Evolutionary conservation across 2,329 filamentous ascomycete genomes (phyloP).

Genomic region (Xylaria multiplex): DNA sequence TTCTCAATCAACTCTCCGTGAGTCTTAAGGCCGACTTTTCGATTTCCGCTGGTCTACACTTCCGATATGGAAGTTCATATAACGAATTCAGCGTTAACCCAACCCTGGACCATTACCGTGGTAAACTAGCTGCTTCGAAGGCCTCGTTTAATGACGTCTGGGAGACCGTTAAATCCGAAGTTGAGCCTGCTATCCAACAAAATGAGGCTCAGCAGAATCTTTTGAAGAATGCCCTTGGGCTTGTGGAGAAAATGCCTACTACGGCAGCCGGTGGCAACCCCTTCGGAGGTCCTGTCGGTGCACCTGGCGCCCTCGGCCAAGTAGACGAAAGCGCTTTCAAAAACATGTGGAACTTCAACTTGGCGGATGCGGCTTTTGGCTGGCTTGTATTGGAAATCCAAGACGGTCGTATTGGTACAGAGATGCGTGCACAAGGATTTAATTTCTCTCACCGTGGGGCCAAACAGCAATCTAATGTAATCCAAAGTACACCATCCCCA

Average conservation of each 20-base stretch:
- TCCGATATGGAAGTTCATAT: constrained; percentile 98
- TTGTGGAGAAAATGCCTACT: constrained; percentile 98
- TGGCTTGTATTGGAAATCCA: constrained; percentile 96
- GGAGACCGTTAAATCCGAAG: constrained; percentile 97
- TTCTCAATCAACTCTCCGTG: constrained; percentile 96
- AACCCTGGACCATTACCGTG: constrained; percentile 96
- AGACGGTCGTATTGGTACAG: constrained; percentile 93
- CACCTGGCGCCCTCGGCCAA: constrained; percentile 78
- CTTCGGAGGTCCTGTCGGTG: constrained; percentile 86
- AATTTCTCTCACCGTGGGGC: constrained; percentile 96
- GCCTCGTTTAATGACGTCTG: constrained; percentile 99
- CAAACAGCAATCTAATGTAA: constrained; percentile 70
- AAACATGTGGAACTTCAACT: constrained; percentile 99
- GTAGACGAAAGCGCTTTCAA: constrained; percentile 99
- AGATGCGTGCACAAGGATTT: constrained; percentile 98
- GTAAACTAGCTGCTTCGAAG: constrained; percentile 96
- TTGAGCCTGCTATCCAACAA: constrained; percentile 91
- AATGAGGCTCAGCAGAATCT: constrained; percentile 95
- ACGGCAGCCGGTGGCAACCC: constrained; percentile 96
- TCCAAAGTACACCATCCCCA: constrained; percentile 52
- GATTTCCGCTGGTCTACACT: constrained; percentile 95
- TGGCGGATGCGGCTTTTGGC: constrained; percentile 96
- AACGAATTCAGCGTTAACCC: constrained; percentile 99
- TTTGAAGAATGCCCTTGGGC: constrained; percentile 86
- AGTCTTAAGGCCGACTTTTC: constrained; percentile 98